These are phyloP conservation scores for Oxyria digyna DNA, from an alignment of 148 eudicot genomes.

Conservation along the genomic window DNA sequence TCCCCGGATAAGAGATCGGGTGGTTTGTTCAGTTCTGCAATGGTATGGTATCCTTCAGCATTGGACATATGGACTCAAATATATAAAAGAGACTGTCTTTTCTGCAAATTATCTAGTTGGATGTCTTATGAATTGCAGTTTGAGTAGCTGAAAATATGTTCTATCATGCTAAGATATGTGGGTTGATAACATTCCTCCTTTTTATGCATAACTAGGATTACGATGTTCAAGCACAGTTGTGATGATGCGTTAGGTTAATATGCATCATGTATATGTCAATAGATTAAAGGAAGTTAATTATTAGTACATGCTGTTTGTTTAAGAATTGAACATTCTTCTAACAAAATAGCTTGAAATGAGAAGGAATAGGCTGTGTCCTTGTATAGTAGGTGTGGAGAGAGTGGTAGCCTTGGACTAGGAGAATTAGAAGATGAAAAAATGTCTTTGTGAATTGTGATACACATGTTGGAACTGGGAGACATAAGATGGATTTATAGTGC, in stretches of 20 bases:
- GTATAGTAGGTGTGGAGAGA: not conserved
- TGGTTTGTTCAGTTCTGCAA: constrained; percentile 63
- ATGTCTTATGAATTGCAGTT: not conserved
- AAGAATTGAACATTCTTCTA: not conserved
- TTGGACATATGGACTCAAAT: not conserved
- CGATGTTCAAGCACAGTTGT: not conserved
- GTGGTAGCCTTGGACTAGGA: not conserved
- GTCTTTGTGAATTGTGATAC: not conserved
- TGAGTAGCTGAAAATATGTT: not conserved
- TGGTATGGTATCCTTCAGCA: constrained; percentile 36
- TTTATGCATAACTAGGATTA: not conserved
- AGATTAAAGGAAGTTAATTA: not conserved
- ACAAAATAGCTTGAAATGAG: not conserved
- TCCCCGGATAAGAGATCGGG: constrained; percentile 87
- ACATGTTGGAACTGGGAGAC: not conserved
- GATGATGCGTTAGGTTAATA: not conserved
- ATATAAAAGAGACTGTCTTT: not conserved
- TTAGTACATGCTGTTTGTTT: not conserved
- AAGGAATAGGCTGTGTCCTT: not conserved
- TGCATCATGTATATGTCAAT: not conserved
- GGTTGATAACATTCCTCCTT: not conserved
- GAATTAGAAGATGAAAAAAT: not conserved
- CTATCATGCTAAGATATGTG: not conserved
- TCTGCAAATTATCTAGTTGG: not conserved
- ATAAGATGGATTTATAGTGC: not conserved